Base-by-base conservation (phyloP, 176 grass and related monocot genomes). In the Rhynchospora pubera region DNA sequence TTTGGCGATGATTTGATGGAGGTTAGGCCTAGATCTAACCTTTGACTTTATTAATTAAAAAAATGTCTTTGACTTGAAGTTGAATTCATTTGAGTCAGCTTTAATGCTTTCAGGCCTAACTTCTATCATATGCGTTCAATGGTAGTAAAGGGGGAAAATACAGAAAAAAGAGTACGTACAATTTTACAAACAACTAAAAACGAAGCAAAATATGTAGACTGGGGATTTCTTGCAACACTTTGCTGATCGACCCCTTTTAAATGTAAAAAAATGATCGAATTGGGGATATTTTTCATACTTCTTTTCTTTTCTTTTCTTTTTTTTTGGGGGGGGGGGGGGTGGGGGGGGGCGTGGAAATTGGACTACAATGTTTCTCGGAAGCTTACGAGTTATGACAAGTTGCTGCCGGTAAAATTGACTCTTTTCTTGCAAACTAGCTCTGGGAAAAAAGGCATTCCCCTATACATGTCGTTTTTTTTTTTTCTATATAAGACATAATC, bases 401-500 rank as follows among this genome's bases (percentile, higher is more conserved):
- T 51, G 10, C 3, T 24, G 45, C 5, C 13, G 16, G 23, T 76
- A 55, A 76, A 74, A 76, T 16, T 76, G 21, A 55, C 30, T 61
- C 19, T 22, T 53, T 75, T 22, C 8, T 75, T 30, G 72, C 23
- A 76, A 76, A 76, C 47, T 21, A 76, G 21, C 21, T 70, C 14
- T 75, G 22, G 72, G 48, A 52, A 76, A 45, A 76, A 76, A 52
- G 72, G 47, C 23, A 76, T 76, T 48, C 72, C 48, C 11, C 28
- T 4, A 5, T 55, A 55, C 48, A 76, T 76, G 28, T 76, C 21
- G 48, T 76, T 76, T 76, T 15, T 24, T n/a, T n/a, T n/a, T n/a
- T 76, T 76, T 76, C 72, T 76, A 76, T 28, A 53, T 76, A 32
- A 55, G 47, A 53, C 12, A 76, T 30, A 55, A 53, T 76, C 72